Conservation (phyloP, 495 filamentous ascomycete species). For the Stereocaulon alpinum region DNA sequence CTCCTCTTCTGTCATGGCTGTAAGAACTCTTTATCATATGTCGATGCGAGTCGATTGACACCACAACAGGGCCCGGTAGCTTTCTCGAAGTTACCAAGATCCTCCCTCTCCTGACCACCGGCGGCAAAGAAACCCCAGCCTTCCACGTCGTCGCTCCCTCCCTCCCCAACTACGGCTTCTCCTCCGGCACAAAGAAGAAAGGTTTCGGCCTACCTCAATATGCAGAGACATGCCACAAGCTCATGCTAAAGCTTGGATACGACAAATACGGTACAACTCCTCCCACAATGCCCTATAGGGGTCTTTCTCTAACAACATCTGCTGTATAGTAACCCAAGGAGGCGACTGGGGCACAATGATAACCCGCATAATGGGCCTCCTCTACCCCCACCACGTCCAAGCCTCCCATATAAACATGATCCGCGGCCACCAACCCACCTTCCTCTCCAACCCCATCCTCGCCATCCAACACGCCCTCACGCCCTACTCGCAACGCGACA, state of each 20-base stretch:
- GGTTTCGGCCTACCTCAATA: conserved; percentile 51
- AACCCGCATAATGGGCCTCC: conserved; percentile 44
- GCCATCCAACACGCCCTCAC: conserved; percentile 32
- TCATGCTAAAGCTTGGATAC: conserved; percentile 64
- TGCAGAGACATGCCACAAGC: conserved; percentile 47
- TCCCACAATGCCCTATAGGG: neutral
- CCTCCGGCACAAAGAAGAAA: conserved; percentile 27
- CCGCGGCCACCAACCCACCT: conserved; percentile 28
- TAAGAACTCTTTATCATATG: neutral
- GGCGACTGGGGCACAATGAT: conserved; percentile 62
- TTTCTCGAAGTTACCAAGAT: conserved; percentile 34
- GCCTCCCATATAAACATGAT: conserved; percentile 59
- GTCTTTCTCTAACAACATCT: neutral
- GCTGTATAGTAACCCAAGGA: conserved; percentile 44
- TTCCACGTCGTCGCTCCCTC: conserved; percentile 35
- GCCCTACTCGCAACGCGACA: conserved; percentile 28
- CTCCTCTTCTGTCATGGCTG: conserved; percentile 40
- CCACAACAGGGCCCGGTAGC: conserved; percentile 26
- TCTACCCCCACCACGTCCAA: conserved; percentile 46
- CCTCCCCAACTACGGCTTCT: conserved; percentile 34
- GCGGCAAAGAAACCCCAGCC: conserved; percentile 23
- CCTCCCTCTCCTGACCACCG: conserved; percentile 25
- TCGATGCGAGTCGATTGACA: neutral
- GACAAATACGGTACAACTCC: conserved; percentile 43
- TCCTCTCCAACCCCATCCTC: conserved; percentile 32